Conservation (phyloP, 106 monocot species). For the Chionographis japonica region DNA sequence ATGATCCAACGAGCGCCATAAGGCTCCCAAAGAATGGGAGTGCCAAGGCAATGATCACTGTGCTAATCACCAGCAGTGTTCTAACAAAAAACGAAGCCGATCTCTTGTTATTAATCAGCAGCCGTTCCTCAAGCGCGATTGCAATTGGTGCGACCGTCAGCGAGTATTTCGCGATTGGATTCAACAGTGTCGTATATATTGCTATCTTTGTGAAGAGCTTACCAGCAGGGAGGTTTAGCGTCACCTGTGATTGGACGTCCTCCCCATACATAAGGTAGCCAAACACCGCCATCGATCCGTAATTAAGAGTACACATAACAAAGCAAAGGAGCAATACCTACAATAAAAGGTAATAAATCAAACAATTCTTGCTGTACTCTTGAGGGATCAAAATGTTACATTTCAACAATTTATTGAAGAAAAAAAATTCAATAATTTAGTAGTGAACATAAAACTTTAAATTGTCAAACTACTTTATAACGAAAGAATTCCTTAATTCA, state of each 20-base stretch:
- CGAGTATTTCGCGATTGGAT: conserved; percentile 30
- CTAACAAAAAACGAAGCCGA: conserved; percentile 1
- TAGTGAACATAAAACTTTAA: neutral
- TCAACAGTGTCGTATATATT: conserved; percentile 27
- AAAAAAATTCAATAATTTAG: neutral
- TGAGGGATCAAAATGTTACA: no score
- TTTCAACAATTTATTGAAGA: no score
- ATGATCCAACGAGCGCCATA: conserved; percentile 24
- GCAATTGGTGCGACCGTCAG: conserved; percentile 23
- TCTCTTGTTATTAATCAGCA: conserved; percentile 7
- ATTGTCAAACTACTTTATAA: no score
- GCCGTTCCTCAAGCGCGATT: conserved; percentile 23
- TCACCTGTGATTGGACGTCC: conserved; percentile 24
- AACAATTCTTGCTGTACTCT: no score
- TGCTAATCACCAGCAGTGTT: conserved; percentile 17
- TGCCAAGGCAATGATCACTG: conserved; percentile 11
- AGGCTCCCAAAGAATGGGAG: conserved; percentile 24
- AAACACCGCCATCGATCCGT: conserved; percentile 35
- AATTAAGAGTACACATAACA: conserved; percentile 29
- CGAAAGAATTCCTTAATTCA: neutral
- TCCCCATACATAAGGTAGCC: conserved; percentile 43
- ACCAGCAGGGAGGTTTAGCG: conserved; percentile 23
- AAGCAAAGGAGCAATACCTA: conserved; percentile 27
- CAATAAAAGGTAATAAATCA: neutral
- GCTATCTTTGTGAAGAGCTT: conserved; percentile 13